Base-by-base conservation (phyloP, 148 eudicot species). In the Spergularia marina region DNA sequence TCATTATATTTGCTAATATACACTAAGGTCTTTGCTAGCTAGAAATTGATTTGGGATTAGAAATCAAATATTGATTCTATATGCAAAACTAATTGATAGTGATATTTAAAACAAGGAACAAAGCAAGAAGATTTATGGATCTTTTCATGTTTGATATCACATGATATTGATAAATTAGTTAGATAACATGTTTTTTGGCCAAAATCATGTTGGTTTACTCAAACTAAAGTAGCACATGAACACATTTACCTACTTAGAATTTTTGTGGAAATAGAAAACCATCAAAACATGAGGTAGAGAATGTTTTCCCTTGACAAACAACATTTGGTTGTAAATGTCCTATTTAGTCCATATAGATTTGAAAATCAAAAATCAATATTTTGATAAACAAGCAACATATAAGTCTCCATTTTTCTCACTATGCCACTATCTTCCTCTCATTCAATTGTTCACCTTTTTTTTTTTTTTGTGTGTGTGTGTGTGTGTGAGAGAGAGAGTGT, bases 101-200 rank as follows among this genome's bases (percentile, higher is more conserved):
- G 51, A 73, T 66, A 57, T 17, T 17, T 14, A 41, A 41, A 17
- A 53, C 39, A 77, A 73, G 68, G 68, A 73, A 73, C 53, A 53
- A 18, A 39, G 76, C 76, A 41, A 62, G 17, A 12, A 16, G 65
- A 54, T 63, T 39, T 41, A 40, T 6, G 7, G 51, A 23, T 4
- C 15, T 4, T 25, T 53, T 17, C 6, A 36, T 49, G 17, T 11
- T 15, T 6, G 6, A 4, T 53, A 74, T 59, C 69, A 74, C 68
- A 51, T 21, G 47, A 18, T 56, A 59, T 74, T 16, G 7, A 7
- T 20, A 54, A 4, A 1, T 20, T 59, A 14, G 56, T 18, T 2
- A 25, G 12, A 16, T 14, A 52, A 25, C 12, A 14, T 68, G n/a
- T 30, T 70, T 25, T 39, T 34, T n/a, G 36, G 3, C 36, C 36